Evolutionary conservation across 129 eudicot species (phyloP), one percentile per base, ranked within the genome.

Genomic region (Lactuca sativa): DNA sequence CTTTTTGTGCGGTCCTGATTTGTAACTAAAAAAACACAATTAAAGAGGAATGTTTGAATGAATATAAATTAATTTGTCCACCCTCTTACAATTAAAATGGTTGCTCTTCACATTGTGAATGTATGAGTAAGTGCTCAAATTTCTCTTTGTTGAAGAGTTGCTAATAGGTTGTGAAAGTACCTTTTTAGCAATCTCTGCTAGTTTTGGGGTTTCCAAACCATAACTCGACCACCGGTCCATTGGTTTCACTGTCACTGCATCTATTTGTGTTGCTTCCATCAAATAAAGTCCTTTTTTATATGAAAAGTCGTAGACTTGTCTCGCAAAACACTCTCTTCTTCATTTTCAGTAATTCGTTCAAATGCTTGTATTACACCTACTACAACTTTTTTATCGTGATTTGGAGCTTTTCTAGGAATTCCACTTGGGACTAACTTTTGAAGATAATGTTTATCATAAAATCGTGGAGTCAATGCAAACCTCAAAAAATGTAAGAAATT

Each of bases 21-120:
- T 53, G 25, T 14, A 53, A 14, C 16, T 7, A 17, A 30, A 55
- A 55, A 55, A 55, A 7, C 59, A 4, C 6, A 9, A 17, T 5
- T 7, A 15, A 14, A 7, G 59, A 6, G 11, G 31, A 10, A 55
- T 55, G 6, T 55, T 55, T 55, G 59, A 17, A 55, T 55, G 59
- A 55, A 55, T 10, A 36, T 15, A 55, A 55, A 55, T 31, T 3
- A 55, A 10, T 55, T 55, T 55, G 59, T 55, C 32, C 10, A 9
- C 59, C 32, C 33, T 55, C 11, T 55, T 55, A 17, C 59, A 17
- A 6, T 55, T 55, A 2, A 55, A 7, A 7, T 7, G 3, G 7
- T 55, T 55, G 5, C 12, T 18, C 59, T 55, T 55, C 59, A 55
- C 59, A 55, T 16, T 55, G 11, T 55, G 59, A 55, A 55, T 18